phyloP scores from a whole-genome alignment of 2,329 filamentous ascomycete species.

The Exophiala mesophila region DNA sequence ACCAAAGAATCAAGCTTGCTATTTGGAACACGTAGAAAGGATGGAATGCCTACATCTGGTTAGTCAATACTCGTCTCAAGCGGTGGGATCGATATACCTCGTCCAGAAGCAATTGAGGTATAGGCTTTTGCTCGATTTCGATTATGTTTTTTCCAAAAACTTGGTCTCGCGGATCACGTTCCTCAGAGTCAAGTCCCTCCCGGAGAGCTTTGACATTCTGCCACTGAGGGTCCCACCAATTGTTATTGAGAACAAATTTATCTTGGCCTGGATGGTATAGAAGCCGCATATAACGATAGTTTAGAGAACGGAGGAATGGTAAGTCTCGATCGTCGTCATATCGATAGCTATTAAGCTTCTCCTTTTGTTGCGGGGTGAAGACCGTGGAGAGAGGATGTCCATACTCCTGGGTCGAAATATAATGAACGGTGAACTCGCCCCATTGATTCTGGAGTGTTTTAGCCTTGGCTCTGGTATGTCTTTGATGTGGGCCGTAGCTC shows the following conservation, averaged over 20 bases:
- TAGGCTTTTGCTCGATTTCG: slow-evolving; percentile 85
- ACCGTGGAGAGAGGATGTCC: slow-evolving; percentile 61
- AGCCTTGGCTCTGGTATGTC: slow-evolving; percentile 28
- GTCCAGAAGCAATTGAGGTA: slow-evolving; percentile 76
- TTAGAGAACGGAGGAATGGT: slow-evolving; percentile 67
- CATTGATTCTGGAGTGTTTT: slow-evolving; percentile 69
- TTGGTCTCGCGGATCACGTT: slow-evolving; percentile 73
- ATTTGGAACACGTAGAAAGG: slow-evolving; percentile 99
- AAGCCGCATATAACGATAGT: slow-evolving; percentile 92
- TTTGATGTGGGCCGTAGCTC: slow-evolving; percentile 30
- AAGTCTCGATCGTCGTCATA: slow-evolving; percentile 73
- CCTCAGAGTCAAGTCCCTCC: slow-evolving; percentile 78
- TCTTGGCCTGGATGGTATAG: slow-evolving; percentile 86
- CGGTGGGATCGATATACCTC: slow-evolving; percentile 61
- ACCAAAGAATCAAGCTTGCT: slow-evolving; percentile 90
- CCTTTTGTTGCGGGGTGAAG: slow-evolving; percentile 48
- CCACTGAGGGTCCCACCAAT: slow-evolving; percentile 94
- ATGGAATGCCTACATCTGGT: slow-evolving; percentile 69
- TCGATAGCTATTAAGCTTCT: slow-evolving; percentile 59
- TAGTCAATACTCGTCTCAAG: no score
- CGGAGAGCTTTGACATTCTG: slow-evolving; percentile 69
- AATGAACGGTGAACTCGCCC: slow-evolving; percentile 80
- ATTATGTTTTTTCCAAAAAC: slow-evolving; percentile 90
- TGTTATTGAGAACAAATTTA: slow-evolving; percentile 78
- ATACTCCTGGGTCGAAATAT: slow-evolving; percentile 57